Base-by-base conservation (phyloP, 2,329 filamentous ascomycete species). In the Aspergillus arachidicola region DNA sequence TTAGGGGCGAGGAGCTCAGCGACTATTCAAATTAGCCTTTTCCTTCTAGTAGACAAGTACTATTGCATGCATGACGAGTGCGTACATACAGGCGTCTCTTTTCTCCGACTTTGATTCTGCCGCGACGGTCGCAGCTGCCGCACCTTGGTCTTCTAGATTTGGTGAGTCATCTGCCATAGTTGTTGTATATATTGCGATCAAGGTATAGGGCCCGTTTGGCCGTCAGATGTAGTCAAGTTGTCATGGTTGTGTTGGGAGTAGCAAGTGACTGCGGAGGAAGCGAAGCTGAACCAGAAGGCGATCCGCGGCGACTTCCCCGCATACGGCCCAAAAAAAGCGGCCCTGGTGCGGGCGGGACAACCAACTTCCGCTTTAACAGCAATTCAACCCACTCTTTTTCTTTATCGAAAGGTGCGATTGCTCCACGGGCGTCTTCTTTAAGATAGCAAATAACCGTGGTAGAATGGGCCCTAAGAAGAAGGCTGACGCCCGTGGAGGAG, bases 1-100 rank as follows among this genome's bases (percentile, higher is more conserved):
- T 83, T 85, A 16, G 80, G 78, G 1, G 82, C 77, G 78, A 89
- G 87, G 60, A 89, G 80, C 65, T 86, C 82, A 57, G 84, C 73
- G 73, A 89, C 81, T 84, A 61, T 14, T 11, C 19, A 58, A 34
- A 57, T 58, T n/a, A 69, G 38, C 51, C 32, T 12, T 26, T 53
- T 64, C 21, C 23, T 23, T 46, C 43, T 32, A 30, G 38, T 16
- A 38, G 10, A 11, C 19, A n/a, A n/a, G 48, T 21, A 32, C n/a
- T n/a, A 4, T 28, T 38, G 28, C 23, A 34, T 50, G 26, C 54
- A 19, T 38, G 34, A 16, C 14, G 12, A 16, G 48, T 69, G 10
- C 16, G 57, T 45, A 59, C 65, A 55, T 73, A 78, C 76, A 79
- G 46, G 77, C 77, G 67, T 79, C 74, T 72, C 75, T 72, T 66